phyloP scores from a whole-genome alignment of 73 alveolate species.

The Paramecium bursaria region DNA sequence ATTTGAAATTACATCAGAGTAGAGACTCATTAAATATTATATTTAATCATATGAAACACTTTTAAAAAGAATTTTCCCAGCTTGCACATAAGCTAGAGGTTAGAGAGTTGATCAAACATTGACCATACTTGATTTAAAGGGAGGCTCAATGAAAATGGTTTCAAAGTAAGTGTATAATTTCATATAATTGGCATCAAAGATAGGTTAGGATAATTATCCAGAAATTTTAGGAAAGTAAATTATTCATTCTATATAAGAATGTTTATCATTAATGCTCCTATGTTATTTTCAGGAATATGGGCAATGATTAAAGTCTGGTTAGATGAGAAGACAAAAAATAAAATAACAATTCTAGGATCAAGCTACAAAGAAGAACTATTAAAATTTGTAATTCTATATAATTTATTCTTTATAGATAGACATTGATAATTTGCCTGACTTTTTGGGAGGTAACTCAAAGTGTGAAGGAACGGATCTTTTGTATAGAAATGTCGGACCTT shows the following conservation, averaged over 20 bases:
- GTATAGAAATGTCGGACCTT: constrained; percentile 78
- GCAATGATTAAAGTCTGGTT: constrained; percentile 77
- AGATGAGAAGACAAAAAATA: constrained; percentile 82
- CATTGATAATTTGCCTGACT: constrained; percentile 80
- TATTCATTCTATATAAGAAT: constrained; percentile 12
- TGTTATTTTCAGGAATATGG: constrained; percentile 86
- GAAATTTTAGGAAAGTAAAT: constrained; percentile 81
- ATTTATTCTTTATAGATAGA: constrained; percentile 60
- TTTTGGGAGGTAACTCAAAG: constrained; percentile 81
- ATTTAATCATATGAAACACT: constrained; percentile 73
- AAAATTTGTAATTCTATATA: constrained; percentile 9
- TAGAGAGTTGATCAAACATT: constrained; percentile 76
- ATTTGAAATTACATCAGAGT: constrained; percentile 76
- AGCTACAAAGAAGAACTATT: constrained; percentile 76
- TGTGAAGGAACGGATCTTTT: constrained; percentile 70
- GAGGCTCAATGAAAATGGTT: constrained; percentile 76
- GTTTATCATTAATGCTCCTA: constrained; percentile 82
- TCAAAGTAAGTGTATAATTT: constrained; percentile 76
- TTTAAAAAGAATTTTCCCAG: constrained; percentile 74
- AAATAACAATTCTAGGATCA: constrained; percentile 77
- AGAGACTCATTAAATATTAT: constrained; percentile 74
- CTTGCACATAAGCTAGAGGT: constrained; percentile 82
- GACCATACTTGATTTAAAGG: constrained; percentile 78
- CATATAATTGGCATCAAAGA: constrained; percentile 76
- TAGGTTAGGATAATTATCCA: constrained; percentile 85